Base-by-base conservation (phyloP, 2,329 filamentous ascomycete species). In the Venturia oleaginea region DNA sequence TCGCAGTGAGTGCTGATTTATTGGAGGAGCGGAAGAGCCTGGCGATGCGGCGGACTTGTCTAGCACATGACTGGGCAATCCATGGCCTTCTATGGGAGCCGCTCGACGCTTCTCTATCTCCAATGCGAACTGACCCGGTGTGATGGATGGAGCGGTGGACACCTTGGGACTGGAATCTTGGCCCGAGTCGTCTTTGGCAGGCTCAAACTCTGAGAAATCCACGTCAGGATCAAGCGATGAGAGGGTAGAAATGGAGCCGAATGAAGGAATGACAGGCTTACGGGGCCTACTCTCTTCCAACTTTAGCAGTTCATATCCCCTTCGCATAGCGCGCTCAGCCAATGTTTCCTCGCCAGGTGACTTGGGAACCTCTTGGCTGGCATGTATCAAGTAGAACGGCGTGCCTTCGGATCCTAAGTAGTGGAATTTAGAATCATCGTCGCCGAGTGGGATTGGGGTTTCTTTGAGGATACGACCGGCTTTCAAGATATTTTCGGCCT, bases 301-400 rank as follows among this genome's bases (percentile, higher is more conserved):
- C 30, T 57, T n/a, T 5, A 57, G 51, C 46, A 51, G 46, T 24
- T 51, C 46, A 27, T 27, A 27, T 8, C 46, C 46, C n/a, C 19
- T 57, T 10, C 30, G 51, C 51, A 57, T 7, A 57, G 51, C 51
- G 30, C 51, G 51, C 30, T 57, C 51, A 1, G 34, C 27, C 30
- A 34, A 19, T n/a, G 51, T 34, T 34, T 34, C 51, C 30, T 57
- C 51, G 27, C 15, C 30, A 2, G 17, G 51, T 34, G 51, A 17
- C 27, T 34, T 57, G 8, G 30, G 15, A 4, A 67, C 42, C 24
- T 66, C 43, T 48, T 59, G 61, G 19, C 65, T 63, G 27, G 71
- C 73, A 64, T 72, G 70, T 5, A 74, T 71, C 67, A 73, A 68
- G 61, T 72, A 68, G 65, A 74, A 71, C 3, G 73, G 72, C 59